phyloP scores from a whole-genome alignment of 495 filamentous ascomycete species.

The Xylaria venustula region DNA sequence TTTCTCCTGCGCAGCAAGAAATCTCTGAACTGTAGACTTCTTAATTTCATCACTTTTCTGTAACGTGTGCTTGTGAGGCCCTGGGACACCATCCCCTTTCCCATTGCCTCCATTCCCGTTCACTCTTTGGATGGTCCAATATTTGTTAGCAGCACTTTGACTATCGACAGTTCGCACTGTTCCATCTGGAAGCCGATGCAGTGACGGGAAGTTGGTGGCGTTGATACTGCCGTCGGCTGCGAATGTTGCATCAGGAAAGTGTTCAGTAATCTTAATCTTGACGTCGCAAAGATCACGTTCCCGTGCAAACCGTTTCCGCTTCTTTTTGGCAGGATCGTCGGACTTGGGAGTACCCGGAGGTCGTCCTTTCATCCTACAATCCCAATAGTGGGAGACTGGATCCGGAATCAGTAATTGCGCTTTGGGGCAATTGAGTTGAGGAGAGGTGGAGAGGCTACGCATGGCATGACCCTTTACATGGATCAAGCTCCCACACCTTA shows the following conservation, averaged over 20 bases:
- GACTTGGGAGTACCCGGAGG: conserved; percentile 83
- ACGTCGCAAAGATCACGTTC: conserved; percentile 83
- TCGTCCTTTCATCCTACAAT: conserved; percentile 83
- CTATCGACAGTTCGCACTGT: conserved; percentile 14
- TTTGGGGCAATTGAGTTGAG: background rate
- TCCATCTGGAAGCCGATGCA: conserved; percentile 21
- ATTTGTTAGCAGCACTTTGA: conserved; percentile 47
- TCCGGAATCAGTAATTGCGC: background rate
- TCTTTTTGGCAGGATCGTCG: conserved; percentile 84
- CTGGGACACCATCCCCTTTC: conserved; percentile 61
- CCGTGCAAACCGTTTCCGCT: conserved; percentile 75
- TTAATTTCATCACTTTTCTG: conserved; percentile 82
- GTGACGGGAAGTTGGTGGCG: conserved; percentile 17
- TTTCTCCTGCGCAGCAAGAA: conserved; percentile 63
- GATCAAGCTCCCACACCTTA: background rate
- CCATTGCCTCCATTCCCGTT: conserved; percentile 76
- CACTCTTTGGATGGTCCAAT: conserved; percentile 72
- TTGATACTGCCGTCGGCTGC: conserved; percentile 25
- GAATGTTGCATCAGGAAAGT: conserved; percentile 58
- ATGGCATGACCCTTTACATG: background rate
- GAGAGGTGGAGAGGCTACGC: background rate
- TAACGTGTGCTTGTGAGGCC: conserved; percentile 73
- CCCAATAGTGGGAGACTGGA: conserved; percentile 80
- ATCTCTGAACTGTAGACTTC: conserved; percentile 75
- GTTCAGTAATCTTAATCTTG: conserved; percentile 90